These are phyloP conservation scores for Glycyrrhiza uralensis DNA, from an alignment of 306 rosid genomes.

Conservation along the genomic window DNA sequence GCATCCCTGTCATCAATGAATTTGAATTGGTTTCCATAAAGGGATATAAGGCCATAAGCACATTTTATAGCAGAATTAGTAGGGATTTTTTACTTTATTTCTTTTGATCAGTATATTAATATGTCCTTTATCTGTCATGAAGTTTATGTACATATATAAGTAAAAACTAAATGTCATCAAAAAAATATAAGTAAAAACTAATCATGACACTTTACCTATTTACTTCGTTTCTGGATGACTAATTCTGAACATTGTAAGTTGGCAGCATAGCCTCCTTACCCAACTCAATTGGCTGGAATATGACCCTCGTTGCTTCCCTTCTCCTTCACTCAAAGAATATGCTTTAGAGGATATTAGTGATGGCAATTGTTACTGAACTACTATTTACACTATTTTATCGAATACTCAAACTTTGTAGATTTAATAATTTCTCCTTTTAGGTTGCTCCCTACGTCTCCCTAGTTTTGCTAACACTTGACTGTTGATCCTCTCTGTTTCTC, in stretches of 20 bases:
- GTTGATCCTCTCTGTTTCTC: too few species aligned
- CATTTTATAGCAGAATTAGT: not conserved
- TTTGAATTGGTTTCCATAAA: not conserved
- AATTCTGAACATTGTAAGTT: not conserved
- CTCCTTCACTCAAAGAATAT: slow-evolving; percentile 22
- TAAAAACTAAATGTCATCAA: too few species aligned
- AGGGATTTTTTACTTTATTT: slow-evolving; percentile 14
- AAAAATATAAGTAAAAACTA: not conserved
- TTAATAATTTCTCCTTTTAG: not conserved
- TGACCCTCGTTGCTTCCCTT: slow-evolving; percentile 11
- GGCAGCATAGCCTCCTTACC: not conserved
- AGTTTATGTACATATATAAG: not conserved
- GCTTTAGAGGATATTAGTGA: not conserved
- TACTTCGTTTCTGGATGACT: not conserved
- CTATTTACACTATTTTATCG: not conserved
- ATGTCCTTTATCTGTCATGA: not conserved
- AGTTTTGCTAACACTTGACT: too few species aligned
- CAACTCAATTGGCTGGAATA: slow-evolving; percentile 1
- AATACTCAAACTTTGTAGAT: not conserved
- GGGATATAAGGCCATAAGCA: not conserved
- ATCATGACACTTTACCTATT: slow-evolving; percentile 14
- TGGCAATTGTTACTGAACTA: not conserved
- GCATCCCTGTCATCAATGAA: not conserved
- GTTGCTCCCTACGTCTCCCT: too few species aligned
- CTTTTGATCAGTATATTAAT: not conserved